Conservation (phyloP, 768 basidiomycete genomes). For the Bullera alba region DNA sequence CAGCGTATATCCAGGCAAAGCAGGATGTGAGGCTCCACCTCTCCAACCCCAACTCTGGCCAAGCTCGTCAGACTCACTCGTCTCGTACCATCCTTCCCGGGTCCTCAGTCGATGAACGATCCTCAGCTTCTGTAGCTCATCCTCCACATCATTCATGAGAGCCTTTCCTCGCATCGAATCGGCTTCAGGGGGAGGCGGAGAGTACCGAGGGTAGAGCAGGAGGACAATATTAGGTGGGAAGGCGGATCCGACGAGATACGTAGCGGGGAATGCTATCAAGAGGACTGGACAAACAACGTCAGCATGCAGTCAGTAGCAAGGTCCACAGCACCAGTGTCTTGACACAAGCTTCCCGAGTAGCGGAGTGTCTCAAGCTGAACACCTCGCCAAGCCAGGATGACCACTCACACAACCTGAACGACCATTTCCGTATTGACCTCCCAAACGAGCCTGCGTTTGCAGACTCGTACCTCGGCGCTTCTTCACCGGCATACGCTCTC, state of each 20-base stretch:
- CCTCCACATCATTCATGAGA: slow-evolving; percentile 60
- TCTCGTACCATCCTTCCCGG: slow-evolving; percentile 46
- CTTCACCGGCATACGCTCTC: too few species aligned
- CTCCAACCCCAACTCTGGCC: slow-evolving; percentile 11
- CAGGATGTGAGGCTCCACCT: too few species aligned
- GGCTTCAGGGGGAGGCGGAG: slow-evolving; percentile 63
- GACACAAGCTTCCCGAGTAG: not conserved
- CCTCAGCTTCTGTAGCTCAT: slow-evolving; percentile 60
- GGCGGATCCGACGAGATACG: slow-evolving; percentile 34
- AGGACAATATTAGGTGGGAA: slow-evolving; percentile 45
- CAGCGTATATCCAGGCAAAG: too few species aligned
- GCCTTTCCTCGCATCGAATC: slow-evolving; percentile 57
- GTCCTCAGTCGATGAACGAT: slow-evolving; percentile 54
- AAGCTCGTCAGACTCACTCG: slow-evolving; percentile 34
- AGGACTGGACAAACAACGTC: slow-evolving; percentile 15
- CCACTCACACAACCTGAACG: slow-evolving; percentile 25
- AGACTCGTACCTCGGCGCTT: too few species aligned
- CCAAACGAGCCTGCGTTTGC: too few species aligned
- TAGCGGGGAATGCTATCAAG: slow-evolving; percentile 32
- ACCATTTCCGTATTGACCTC: slow-evolving; percentile 30
- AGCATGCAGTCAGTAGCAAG: not conserved
- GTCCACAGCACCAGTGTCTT: not conserved
- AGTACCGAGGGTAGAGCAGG: slow-evolving; percentile 67
- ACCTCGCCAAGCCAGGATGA: too few species aligned
- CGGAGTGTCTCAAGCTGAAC: not conserved